Percentiles rank a stretch among this genome's conserved stretches.
These are phyloP conservation scores for Fusarium agapanthi DNA, from an alignment of 2,329 filamentous ascomycete genomes.

Conservation along the genomic window DNA sequence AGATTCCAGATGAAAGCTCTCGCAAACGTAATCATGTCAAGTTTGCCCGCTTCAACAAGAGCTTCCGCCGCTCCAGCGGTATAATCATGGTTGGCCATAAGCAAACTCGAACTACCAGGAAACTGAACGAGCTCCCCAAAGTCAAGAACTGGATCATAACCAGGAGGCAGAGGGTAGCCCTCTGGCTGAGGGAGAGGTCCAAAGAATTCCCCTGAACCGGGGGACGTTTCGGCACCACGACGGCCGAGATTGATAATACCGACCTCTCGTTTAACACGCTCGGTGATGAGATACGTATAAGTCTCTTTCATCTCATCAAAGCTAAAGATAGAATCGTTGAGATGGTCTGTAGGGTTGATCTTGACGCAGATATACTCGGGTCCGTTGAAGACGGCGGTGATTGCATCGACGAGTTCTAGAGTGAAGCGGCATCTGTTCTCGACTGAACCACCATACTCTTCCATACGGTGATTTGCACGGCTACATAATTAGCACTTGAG, in stretches of 20 bases:
- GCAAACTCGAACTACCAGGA: not conserved
- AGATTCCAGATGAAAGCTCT: slow-evolving; percentile 6
- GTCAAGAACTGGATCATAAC: slow-evolving; percentile 1
- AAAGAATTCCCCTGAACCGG: not conserved
- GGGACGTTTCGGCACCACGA: not conserved
- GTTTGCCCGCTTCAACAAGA: not conserved
- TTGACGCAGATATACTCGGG: not conserved
- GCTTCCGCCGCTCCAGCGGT: not conserved
- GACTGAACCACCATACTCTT: not conserved
- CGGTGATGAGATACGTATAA: not conserved
- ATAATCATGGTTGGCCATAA: slow-evolving; percentile 15
- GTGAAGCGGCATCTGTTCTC: slow-evolving; percentile 11
- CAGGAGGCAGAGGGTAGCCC: not conserved
- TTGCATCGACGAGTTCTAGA: not conserved
- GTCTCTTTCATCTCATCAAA: not conserved
- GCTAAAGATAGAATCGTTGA: slow-evolving; percentile 3
- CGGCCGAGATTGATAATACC: slow-evolving; percentile 1
- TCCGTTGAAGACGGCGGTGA: not conserved
- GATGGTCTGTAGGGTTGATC: not conserved
- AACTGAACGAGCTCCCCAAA: slow-evolving; percentile 6
- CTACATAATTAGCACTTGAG: not conserved
- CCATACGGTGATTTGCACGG: not conserved
- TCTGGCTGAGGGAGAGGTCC: not conserved
- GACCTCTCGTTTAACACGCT: not conserved
- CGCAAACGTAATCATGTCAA: slow-evolving; percentile 1